A percentile compares a stretch with the other conserved stretches of the same genome.
phyloP scores from a whole-genome alignment of 352 stramenopile species.

The Phytophthora podocarpi region DNA sequence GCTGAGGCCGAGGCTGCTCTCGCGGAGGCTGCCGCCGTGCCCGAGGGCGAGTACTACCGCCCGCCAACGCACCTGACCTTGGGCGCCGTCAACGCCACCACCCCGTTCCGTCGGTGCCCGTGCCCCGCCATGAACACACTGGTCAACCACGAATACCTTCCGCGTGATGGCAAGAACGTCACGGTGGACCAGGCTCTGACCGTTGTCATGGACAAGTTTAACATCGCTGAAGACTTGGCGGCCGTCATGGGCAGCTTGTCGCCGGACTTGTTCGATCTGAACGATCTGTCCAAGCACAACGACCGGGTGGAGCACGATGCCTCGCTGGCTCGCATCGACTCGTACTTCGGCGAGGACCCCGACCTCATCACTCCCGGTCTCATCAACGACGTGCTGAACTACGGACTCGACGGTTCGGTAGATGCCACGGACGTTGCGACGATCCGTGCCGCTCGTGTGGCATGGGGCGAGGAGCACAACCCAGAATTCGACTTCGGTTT shows the following conservation, averaged over 20 bases:
- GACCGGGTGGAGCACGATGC: slow-evolving; percentile 31
- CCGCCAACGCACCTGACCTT: slow-evolving; percentile 33
- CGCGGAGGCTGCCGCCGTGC: slow-evolving; percentile 8
- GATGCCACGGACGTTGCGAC: slow-evolving; percentile 19
- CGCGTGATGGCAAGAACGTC: slow-evolving; percentile 47
- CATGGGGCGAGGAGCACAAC: slow-evolving; percentile 25
- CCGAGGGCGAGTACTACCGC: slow-evolving; percentile 38
- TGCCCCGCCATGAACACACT: slow-evolving; percentile 60
- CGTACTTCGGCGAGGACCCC: slow-evolving; percentile 28
- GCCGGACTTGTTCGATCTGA: slow-evolving; percentile 27
- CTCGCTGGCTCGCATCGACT: slow-evolving; percentile 28
- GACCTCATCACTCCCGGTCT: slow-evolving; percentile 20
- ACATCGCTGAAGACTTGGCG: slow-evolving; percentile 34
- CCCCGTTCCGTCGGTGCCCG: slow-evolving; percentile 39
- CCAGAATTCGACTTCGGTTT: slow-evolving; percentile 19
- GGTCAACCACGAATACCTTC: slow-evolving; percentile 54
- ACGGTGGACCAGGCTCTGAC: slow-evolving; percentile 27
- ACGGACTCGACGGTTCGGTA: slow-evolving; percentile 22
- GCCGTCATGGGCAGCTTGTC: slow-evolving; percentile 22
- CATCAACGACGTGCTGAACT: slow-evolving; percentile 24
- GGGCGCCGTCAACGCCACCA: slow-evolving; percentile 27
- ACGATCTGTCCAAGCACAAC: slow-evolving; percentile 33
- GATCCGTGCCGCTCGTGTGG: slow-evolving; percentile 10
- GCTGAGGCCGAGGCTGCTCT: slow-evolving; percentile 17
- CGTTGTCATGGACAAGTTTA: slow-evolving; percentile 43